A percentile compares a stretch with the other conserved stretches of the same genome.
Evolutionary conservation across 169 alveolate species (phyloP).

Genomic region (Babesia sp.): DNA sequence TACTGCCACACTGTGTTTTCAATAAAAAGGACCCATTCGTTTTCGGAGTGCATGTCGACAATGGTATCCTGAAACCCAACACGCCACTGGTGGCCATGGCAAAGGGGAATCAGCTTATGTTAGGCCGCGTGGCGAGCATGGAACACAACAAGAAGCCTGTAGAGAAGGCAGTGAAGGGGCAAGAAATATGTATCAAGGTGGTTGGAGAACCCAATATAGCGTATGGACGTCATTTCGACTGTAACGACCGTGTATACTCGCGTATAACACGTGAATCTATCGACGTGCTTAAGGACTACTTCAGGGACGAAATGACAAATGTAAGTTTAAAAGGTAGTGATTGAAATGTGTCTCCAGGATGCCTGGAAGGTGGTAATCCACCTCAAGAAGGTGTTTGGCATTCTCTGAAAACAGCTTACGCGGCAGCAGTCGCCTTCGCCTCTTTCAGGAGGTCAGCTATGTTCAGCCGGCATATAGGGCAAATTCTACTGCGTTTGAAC

Average conservation of each 20-base stretch:
- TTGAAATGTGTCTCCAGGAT: conserved; percentile 65
- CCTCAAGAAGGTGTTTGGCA: conserved; percentile 81
- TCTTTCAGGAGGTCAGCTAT: conserved; percentile 42
- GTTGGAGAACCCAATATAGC: conserved; percentile 88
- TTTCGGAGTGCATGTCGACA: conserved; percentile 92
- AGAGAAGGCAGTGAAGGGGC: conserved; percentile 88
- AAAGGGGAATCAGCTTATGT: conserved; percentile 81
- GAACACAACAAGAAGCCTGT: conserved; percentile 92
- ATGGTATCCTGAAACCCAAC: conserved; percentile 91
- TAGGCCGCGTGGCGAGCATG: conserved; percentile 95
- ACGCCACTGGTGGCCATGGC: conserved; percentile 93
- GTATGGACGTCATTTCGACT: conserved; percentile 95
- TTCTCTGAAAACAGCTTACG: conserved; percentile 42
- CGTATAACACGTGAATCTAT: conserved; percentile 91
- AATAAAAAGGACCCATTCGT: conserved; percentile 96
- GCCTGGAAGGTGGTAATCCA: conserved; percentile 93
- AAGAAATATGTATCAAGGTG: conserved; percentile 87
- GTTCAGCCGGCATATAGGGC: conserved; percentile 78
- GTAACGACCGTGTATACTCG: conserved; percentile 82
- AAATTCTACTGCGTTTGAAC: conserved; percentile 71
- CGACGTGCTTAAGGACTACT: conserved; percentile 92
- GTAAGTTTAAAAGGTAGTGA: conserved; percentile 1
- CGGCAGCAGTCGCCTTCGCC: not conserved
- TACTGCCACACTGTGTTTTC: conserved; percentile 91
- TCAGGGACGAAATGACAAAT: conserved; percentile 90